phyloP scores from a whole-genome alignment of 1,284 basidiomycete species.

The Boletus semigastroideus region DNA sequence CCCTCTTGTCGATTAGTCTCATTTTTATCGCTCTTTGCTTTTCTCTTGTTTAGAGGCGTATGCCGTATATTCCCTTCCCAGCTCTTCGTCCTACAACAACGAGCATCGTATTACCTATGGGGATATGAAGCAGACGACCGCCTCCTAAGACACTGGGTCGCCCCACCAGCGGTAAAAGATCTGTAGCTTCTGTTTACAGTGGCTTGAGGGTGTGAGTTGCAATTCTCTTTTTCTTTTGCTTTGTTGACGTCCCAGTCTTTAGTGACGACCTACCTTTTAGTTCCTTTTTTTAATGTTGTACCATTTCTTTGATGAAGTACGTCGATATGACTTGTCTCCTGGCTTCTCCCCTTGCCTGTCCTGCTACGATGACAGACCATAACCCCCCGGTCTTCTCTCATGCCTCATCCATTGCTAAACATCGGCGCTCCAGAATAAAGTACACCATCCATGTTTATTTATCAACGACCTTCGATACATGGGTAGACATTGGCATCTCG shows the following conservation, averaged over 20 bases:
- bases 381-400: background rate
- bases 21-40: slow-evolving; percentile 26
- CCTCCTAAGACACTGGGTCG: slow-evolving; percentile 33
- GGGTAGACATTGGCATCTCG: too few relatives aligned
- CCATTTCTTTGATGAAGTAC: slow-evolving; percentile 1
- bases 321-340: background rate
- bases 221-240: background rate
- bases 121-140: slow-evolving; percentile 26
- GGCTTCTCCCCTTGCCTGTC: background rate
- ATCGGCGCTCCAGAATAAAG: slow-evolving; percentile 3
- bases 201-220: slow-evolving; percentile 16
- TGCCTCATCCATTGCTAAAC: background rate
- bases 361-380: background rate
- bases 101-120: slow-evolving; percentile 35
- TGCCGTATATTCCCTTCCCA: slow-evolving; percentile 31
- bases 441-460: slow-evolving; percentile 2
- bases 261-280: slow-evolving; percentile 1
- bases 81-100: slow-evolving; percentile 29
- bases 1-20: slow-evolving; percentile 20
- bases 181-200: slow-evolving; percentile 10
- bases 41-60: slow-evolving; percentile 30
- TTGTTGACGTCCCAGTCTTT: slow-evolving; percentile 4
- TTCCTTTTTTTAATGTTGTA: slow-evolving; percentile 10
- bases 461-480: background rate
- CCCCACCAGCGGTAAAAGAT: slow-evolving; percentile 28